Base-by-base conservation (phyloP, 768 basidiomycete genomes). In the Tylopilus balloui region DNA sequence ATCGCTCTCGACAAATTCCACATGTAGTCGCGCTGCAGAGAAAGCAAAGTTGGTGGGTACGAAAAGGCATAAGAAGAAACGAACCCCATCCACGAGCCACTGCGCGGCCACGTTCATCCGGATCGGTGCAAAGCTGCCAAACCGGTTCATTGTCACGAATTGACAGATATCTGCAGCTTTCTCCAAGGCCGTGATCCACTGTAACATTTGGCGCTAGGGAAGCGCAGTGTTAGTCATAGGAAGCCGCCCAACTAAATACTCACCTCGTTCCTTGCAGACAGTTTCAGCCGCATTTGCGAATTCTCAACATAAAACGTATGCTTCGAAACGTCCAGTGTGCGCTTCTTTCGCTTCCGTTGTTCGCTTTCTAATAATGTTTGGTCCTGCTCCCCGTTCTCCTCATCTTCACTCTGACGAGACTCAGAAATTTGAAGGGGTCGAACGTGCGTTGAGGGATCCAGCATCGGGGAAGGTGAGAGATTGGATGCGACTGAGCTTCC, bases 1-100 rank as follows among this genome's bases (percentile, higher is more conserved):
- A 99, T 85, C 0, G 95, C 95, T 34, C 91, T 80, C 20, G 90
- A 91, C 20, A 99, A 71, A 62, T 94, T 95, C 96, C 95, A 99
- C 70, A 92, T 95, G 63, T 99, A 99, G 66, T 99, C 95, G 11
- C 95, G 84, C 88, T 94, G 51, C 14, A 24, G n/a, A 51, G 44
- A 45, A 54, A 13, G 45, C 31, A 32, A 20, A 45, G 46, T 40
- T 14, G 45, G 42, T 50, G 4, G 9, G 50, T 34, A 54, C 21
- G 5, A 15, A 6, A 10, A 32, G 23, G n/a, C 11, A 31, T 20
- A 17, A 36, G 12, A 38, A 37, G 4, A 51, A 9, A 74, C 88
- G 63, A 54, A 94, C 91, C 15, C 95, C 95, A 67, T 99, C 95
- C 15, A 98, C 93, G 3, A 99, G 81, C 95, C 95, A 99, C 60